Conservation (phyloP, 2,329 filamentous ascomycete genomes). For the Amauroascus niger region DNA sequence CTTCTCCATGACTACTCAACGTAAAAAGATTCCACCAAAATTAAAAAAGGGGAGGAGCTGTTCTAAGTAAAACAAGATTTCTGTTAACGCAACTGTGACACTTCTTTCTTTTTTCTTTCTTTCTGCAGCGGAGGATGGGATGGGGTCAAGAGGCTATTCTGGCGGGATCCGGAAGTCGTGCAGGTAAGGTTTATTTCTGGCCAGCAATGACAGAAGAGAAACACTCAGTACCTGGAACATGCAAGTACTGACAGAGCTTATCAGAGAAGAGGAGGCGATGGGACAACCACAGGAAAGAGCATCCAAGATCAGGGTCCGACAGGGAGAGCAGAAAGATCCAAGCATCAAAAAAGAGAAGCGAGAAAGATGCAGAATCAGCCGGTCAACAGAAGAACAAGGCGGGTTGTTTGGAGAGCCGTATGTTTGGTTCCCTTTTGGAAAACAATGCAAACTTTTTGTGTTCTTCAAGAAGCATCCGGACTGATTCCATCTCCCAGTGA, state of each 20-base stretch:
- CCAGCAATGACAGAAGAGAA: slow-evolving; percentile 1
- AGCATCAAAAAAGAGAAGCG: background rate
- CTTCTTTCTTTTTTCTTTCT: too few relatives aligned
- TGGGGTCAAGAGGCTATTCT: background rate
- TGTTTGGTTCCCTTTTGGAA: background rate
- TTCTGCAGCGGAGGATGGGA: too few relatives aligned
- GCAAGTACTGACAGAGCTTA: slow-evolving; percentile 4
- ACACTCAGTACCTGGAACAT: slow-evolving; percentile 3
- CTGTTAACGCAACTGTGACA: too few relatives aligned
- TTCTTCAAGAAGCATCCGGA: background rate
- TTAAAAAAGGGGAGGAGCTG: too few relatives aligned
- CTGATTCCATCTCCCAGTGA: slow-evolving; percentile 1
- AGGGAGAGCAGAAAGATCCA: background rate
- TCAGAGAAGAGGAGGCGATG: background rate
- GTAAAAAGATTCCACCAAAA: background rate
- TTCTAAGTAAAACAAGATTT: too few relatives aligned
- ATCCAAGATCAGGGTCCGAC: background rate
- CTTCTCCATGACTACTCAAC: slow-evolving; percentile 20
- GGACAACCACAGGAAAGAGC: background rate
- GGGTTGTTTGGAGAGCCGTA: background rate
- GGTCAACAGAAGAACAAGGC: background rate
- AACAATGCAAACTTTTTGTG: background rate
- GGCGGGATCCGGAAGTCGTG: background rate
- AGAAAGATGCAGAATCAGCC: background rate
- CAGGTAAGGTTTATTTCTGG: background rate